These are phyloP conservation scores for Golovinomyces cichoracearum DNA, from an alignment of 2,329 filamentous ascomycete species.

Conservation along the genomic window DNA sequence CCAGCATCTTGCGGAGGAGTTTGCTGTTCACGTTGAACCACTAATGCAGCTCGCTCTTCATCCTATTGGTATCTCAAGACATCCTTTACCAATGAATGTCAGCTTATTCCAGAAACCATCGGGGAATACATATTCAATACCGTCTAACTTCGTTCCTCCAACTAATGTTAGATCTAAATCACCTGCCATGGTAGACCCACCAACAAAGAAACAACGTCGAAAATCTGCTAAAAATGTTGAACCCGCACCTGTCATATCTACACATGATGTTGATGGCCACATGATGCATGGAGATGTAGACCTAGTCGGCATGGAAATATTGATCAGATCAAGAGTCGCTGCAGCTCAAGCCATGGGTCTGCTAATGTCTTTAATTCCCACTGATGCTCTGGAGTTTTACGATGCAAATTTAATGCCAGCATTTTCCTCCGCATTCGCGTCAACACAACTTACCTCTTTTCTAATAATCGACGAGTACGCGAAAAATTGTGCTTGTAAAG, in stretches of 20 bases:
- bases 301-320: slow-evolving; percentile 64
- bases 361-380: slow-evolving; percentile 54
- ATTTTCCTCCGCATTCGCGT: slow-evolving; percentile 50
- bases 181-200: slow-evolving; percentile 27
- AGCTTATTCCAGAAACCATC: slow-evolving; percentile 81
- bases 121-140: slow-evolving; percentile 48
- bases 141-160: slow-evolving; percentile 20
- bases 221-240: slow-evolving; percentile 69
- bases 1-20: slow-evolving; percentile 41
- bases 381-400: slow-evolving; percentile 33
- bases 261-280: slow-evolving; percentile 88
- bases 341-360: slow-evolving; percentile 68
- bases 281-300: slow-evolving; percentile 97
- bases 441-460: slow-evolving; percentile 60
- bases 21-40: slow-evolving; percentile 50
- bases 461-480: slow-evolving; percentile 79
- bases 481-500: slow-evolving; percentile 25
- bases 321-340: slow-evolving; percentile 71
- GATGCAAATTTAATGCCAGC: slow-evolving; percentile 38
- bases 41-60: slow-evolving; percentile 66
- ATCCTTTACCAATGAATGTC: slow-evolving; percentile 78
- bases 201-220: slow-evolving; percentile 48
- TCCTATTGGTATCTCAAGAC: slow-evolving; percentile 71
- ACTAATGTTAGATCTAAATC: slow-evolving; percentile 18
- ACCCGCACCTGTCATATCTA: slow-evolving; percentile 28